Base-by-base conservation (phyloP, 2,329 filamentous ascomycete species). In the Neopestalotiopsis rosae region DNA sequence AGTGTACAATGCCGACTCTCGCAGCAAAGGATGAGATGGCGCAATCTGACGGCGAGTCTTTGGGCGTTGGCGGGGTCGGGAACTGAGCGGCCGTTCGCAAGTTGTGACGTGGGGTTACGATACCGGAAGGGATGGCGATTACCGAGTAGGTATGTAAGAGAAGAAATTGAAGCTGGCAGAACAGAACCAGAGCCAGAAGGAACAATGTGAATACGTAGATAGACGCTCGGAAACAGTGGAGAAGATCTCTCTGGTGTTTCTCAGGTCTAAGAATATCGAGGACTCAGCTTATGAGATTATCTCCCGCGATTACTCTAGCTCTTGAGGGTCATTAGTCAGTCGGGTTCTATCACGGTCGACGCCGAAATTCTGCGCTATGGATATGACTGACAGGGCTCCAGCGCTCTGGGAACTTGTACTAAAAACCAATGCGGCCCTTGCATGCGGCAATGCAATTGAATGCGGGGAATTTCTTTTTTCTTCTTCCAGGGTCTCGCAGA, bases 251-350 rank as follows among this genome's bases (percentile, higher is more conserved):
- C 34, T 38, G 10, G 34, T 38, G 34, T 38, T 10, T 10, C 34
- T 38, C 45, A 52, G 5, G 45, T 52, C 34, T 10, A 38, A 52
- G 17, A 52, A 52, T 17, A 52, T 52, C 9, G 13, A 17, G 24
- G 24, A 28, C 7, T 28, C 30, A 34, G 57, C 57, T 59, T 59
- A 59, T 59, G 57, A 52, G 42, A 58, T 56, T 66, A 66, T 38
- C 49, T 66, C 14, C 40, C 30, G 34, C 38, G 65, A 67, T 67
- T 67, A 67, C 65, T 67, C 65, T 67, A 67, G 56, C 65, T 34
- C 38, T 10, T 56, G 52, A 20, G 52, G 65, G 10, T 58, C 65
- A 67, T 67, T 67, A 67, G 65, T 67, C 65, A 67, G 65, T 45
- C 20, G 38, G 61, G 5, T 24, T 24, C 40, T 30, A 24, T 30